Evolutionary conservation across 257 asterid species (phyloP).

Genomic region (Lantana camara): DNA sequence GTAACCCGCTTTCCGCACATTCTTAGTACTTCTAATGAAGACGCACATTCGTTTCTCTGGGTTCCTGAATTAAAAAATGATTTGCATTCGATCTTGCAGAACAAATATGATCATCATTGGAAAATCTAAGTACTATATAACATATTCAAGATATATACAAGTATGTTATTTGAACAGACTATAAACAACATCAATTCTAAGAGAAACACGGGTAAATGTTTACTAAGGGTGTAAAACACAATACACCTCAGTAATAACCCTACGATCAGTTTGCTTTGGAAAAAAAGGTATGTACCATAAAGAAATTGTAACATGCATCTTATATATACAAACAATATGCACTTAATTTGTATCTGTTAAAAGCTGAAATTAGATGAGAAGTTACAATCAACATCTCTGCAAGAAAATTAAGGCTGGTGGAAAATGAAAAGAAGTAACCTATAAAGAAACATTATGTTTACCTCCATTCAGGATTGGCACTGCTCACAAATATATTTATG

Average conservation of each 20-base stretch:
- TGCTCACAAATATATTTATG: conserved; percentile 50
- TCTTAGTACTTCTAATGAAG: conserved; percentile 14
- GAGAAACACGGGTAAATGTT: background rate
- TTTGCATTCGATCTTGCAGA: background rate
- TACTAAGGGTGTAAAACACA: background rate
- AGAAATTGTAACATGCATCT: background rate
- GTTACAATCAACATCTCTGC: background rate
- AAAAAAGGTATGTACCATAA: conserved; percentile 2
- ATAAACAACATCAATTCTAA: background rate
- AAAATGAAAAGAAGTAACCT: conserved; percentile 14
- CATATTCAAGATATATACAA: background rate
- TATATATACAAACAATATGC: background rate
- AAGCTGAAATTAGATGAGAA: conserved; percentile 5
- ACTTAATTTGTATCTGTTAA: background rate
- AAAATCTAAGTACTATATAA: background rate
- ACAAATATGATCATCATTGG: background rate
- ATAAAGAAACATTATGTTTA: conserved; percentile 26
- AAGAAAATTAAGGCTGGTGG: background rate
- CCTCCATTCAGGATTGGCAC: conserved; percentile 69
- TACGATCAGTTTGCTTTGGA: too few species aligned
- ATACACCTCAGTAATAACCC: conserved; percentile 3
- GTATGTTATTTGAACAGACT: background rate
- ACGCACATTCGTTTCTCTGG: background rate
- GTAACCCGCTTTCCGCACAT: background rate
- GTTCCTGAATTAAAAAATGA: conserved; percentile 1